Evolutionary conservation across 805 yeast genomes (phyloP).

Genomic region (Starmerella vaccinii): DNA sequence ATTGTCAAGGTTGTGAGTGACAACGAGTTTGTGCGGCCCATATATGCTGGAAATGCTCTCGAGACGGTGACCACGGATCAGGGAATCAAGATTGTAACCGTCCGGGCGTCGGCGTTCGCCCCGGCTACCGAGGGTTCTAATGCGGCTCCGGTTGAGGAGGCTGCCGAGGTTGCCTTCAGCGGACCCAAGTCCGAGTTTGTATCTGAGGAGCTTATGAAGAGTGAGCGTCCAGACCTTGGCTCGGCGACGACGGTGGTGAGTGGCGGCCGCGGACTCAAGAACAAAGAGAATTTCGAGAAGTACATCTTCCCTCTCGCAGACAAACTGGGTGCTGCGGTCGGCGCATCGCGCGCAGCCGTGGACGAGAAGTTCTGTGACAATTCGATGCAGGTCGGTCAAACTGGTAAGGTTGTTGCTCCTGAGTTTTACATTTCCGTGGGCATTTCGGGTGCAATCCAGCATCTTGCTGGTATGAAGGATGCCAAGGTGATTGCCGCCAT

Average conservation of each 20-base stretch:
- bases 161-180: slow-evolving; percentile 29
- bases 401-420: slow-evolving; percentile 97
- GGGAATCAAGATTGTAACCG: slow-evolving; percentile 55
- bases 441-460: slow-evolving; percentile 95
- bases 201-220: slow-evolving; percentile 59
- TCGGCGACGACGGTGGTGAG: slow-evolving; percentile 74
- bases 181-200: slow-evolving; percentile 49
- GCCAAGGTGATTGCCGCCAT: slow-evolving; percentile 88
- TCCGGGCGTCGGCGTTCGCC: slow-evolving; percentile 74
- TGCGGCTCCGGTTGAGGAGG: slow-evolving; percentile 35
- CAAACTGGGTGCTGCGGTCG: slow-evolving; percentile 79
- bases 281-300: slow-evolving; percentile 74
- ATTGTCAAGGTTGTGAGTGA: slow-evolving; percentile 55
- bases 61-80: slow-evolving; percentile 70
- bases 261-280: slow-evolving; percentile 91
- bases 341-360: slow-evolving; percentile 97
- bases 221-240: slow-evolving; percentile 84
- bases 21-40: slow-evolving; percentile 79
- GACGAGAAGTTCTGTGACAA: slow-evolving; percentile 93
- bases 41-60: slow-evolving; percentile 90
- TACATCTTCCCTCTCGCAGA: slow-evolving; percentile 75
- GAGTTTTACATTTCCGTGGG: slow-evolving; percentile 90
- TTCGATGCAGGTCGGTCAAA: slow-evolving; percentile 94
- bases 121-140: slow-evolving; percentile 35
- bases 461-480: slow-evolving; percentile 97